Evolutionary conservation across 2,329 filamentous ascomycete genomes (phyloP), one percentile per base, ranked within the genome.

Genomic region (Leptographium galeiforme): DNA sequence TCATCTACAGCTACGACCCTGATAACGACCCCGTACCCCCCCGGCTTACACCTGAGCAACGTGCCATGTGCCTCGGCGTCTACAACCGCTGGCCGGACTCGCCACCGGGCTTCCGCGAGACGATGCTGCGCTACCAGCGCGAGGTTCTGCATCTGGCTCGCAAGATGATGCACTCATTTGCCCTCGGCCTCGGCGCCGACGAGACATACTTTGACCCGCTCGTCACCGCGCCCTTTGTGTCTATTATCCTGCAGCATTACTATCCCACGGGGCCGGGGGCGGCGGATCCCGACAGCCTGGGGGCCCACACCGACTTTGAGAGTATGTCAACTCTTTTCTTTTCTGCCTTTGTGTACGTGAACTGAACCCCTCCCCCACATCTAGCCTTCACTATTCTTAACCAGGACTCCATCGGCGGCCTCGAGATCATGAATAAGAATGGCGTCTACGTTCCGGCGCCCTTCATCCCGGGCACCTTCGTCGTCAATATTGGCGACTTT

Each of bases 311-410:
- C 12, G 54, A 55, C 39, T 55, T 55, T 39, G 54, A 53, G 18
- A 53, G 54, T 55, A 53, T n/a, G 13, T 4, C 33, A 19, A 8
- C n/a, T 25, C n/a, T 30, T 30, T 4, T 48, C 10, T 2, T 19
- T 18, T 19, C 5, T 25, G 18, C 30, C 48, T n/a, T 41, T 39
- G n/a, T 47, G 8, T 25, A 16, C 46, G 40, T 19, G n/a, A 19
- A 19, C 11, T 12, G 4, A 30, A 11, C 43, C 19, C 13, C 10
- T 13, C 2, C 19, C 8, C 36, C 72, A 70, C 0, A 76, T 55
- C 64, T 75, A 75, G 58, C 70, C 54, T 58, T 59, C 30, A 59
- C 58, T 1, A 55, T 59, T 14, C 54, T 59, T 11, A 53, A 49
- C 39, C 58, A 59, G 7, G 58, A 59, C 39, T 41, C 46, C 6